Percentiles rank a stretch among this genome's conserved stretches.
phyloP scores from a whole-genome alignment of 139 green algal genomes.

The Chlorokybus atmophyticus region DNA sequence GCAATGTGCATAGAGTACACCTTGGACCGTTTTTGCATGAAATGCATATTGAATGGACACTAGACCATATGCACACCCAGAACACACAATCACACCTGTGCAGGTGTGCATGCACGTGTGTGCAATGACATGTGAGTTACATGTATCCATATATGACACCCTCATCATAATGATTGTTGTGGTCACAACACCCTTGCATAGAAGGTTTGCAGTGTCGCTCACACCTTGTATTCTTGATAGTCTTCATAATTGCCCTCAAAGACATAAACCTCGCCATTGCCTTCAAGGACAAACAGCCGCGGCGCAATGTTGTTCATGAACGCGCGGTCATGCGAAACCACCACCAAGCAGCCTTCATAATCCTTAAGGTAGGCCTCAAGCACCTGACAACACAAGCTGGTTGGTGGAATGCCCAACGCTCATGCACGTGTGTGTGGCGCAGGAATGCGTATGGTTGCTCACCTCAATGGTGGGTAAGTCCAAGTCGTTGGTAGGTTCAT shows the following conservation, averaged over 20 bases:
- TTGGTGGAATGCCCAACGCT: constrained; percentile 1
- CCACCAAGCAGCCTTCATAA: constrained; percentile 49
- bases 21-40: too few relatives aligned
- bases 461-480: constrained; percentile 55
- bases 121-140: too few relatives aligned
- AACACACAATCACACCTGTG: too few relatives aligned
- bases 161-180: too few relatives aligned
- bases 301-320: constrained; percentile 58
- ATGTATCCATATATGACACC: too few relatives aligned
- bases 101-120: too few relatives aligned
- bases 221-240: constrained; percentile 24
- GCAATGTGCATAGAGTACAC: too few relatives aligned
- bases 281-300: constrained; percentile 54
- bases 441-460: constrained; percentile 23
- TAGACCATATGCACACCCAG: too few relatives aligned
- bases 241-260: constrained; percentile 48
- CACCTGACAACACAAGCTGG: constrained; percentile 3
- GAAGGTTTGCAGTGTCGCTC: too few relatives aligned
- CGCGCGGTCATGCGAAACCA: constrained; percentile 55
- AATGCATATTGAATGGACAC: too few relatives aligned
- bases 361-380: constrained; percentile 25
- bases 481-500: constrained; percentile 64
- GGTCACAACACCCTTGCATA: too few relatives aligned
- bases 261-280: constrained; percentile 44
- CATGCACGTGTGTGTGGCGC: not conserved